A percentile compares a stretch with the other conserved stretches of the same genome.
These are phyloP conservation scores for Amanita phalloides DNA, from an alignment of 768 basidiomycete species.

Conservation along the genomic window DNA sequence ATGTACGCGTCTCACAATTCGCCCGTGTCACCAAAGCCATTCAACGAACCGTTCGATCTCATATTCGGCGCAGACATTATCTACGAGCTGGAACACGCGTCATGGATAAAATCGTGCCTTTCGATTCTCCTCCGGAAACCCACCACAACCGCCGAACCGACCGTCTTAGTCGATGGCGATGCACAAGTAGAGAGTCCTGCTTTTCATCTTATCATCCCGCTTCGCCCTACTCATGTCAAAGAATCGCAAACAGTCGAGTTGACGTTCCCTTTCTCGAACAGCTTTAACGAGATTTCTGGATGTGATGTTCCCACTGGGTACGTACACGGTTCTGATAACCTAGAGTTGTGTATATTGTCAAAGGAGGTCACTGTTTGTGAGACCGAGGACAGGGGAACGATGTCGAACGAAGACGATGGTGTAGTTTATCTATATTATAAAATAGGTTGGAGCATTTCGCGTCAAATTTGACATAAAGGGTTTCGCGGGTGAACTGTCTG, in stretches of 20 bases:
- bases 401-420: background rate
- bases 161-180: background rate
- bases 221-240: slow-evolving; percentile 48
- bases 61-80: slow-evolving; percentile 78
- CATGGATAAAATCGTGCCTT: slow-evolving; percentile 60
- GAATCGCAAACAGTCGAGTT: slow-evolving; percentile 53
- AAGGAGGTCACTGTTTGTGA: slow-evolving; percentile 50
- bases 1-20: background rate
- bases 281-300: background rate
- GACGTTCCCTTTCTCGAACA: slow-evolving; percentile 28
- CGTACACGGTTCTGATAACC: background rate
- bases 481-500: too few species aligned
- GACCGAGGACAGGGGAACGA: slow-evolving; percentile 21
- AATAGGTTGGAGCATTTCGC: slow-evolving; percentile 50
- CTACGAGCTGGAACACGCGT: slow-evolving; percentile 62
- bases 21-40: background rate
- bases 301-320: background rate
- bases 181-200: slow-evolving; percentile 8
- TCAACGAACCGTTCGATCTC: slow-evolving; percentile 44
- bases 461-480: background rate
- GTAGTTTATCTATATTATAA: slow-evolving; percentile 63
- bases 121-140: slow-evolving; percentile 31
- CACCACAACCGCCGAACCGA: background rate
- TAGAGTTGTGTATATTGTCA: slow-evolving; percentile 36
- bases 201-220: slow-evolving; percentile 74